Evolutionary conservation across 2,329 filamentous ascomycete genomes (phyloP).

Genomic region (Rhynchosporium agropyri): DNA sequence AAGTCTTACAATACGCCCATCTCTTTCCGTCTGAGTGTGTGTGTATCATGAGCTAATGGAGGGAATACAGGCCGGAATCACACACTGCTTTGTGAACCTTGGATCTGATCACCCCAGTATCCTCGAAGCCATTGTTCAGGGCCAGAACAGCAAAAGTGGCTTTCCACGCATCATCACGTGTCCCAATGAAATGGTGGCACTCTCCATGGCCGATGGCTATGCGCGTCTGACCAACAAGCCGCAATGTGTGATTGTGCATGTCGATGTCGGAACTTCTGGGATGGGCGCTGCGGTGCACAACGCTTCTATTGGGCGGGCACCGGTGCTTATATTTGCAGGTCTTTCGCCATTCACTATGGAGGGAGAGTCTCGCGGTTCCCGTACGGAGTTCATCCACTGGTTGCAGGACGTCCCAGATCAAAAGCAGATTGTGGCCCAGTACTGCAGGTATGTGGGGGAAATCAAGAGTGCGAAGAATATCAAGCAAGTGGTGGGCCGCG

Average conservation of each 20-base stretch:
- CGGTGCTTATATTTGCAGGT: slow-evolving; percentile 72
- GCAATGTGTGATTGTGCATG: slow-evolving; percentile 67
- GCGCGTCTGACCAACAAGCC: slow-evolving; percentile 66
- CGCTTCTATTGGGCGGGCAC: slow-evolving; percentile 68
- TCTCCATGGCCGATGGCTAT: slow-evolving; percentile 77
- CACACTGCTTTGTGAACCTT: slow-evolving; percentile 60
- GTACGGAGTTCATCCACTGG: slow-evolving; percentile 80
- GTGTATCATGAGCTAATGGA: no score
- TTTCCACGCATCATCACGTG: slow-evolving; percentile 8
- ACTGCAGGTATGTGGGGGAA: slow-evolving; percentile 71
- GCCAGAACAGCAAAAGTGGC: slow-evolving; percentile 64
- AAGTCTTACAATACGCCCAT: no score
- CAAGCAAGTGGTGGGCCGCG: slow-evolving; percentile 74
- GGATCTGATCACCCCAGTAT: slow-evolving; percentile 67
- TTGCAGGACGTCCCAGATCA: slow-evolving; percentile 78
- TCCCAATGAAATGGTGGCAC: slow-evolving; percentile 64
- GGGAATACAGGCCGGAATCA: slow-evolving; percentile 49
- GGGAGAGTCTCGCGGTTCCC: slow-evolving; percentile 68
- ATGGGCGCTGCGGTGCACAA: slow-evolving; percentile 69
- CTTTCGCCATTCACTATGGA: slow-evolving; percentile 73
- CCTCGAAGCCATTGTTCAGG: slow-evolving; percentile 73
- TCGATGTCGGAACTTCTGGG: slow-evolving; percentile 77
- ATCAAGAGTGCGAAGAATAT: slow-evolving; percentile 73
- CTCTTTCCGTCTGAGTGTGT: no score
- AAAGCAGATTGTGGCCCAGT: slow-evolving; percentile 71